Percentiles rank a stretch among this genome's conserved stretches.
phyloP scores from a whole-genome alignment of 805 yeast genomes.

The Pichia gijzeniarum region DNA sequence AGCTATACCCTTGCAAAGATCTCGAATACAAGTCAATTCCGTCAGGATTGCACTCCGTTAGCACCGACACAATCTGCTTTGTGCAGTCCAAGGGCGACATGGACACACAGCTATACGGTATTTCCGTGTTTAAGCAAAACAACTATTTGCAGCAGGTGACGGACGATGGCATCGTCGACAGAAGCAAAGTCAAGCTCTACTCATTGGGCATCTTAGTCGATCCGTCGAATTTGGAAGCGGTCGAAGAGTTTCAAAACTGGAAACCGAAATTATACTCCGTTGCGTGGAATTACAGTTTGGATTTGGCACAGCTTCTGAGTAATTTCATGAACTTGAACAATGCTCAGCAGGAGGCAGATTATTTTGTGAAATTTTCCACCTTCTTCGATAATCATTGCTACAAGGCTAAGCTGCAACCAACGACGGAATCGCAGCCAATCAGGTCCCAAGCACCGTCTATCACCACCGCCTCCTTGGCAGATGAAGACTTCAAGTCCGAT shows the following conservation, averaged over 20 bases:
- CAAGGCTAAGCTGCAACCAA: constrained; percentile 2
- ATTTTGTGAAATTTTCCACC: constrained; percentile 1
- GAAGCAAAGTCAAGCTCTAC: constrained; percentile 50
- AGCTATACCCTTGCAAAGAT: constrained; percentile 30
- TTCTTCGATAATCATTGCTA: constrained; percentile 1
- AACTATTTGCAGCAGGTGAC: constrained; percentile 12
- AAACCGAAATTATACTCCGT: constrained; percentile 35
- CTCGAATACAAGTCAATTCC: constrained; percentile 64
- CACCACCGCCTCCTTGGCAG: constrained; percentile 13
- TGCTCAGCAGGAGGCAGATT: constrained; percentile 15
- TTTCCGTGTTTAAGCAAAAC: constrained; percentile 46
- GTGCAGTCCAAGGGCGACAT: constrained; percentile 25
- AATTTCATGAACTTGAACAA: constrained; percentile 22
- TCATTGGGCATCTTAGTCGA: constrained; percentile 58
- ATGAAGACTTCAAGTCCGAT: constrained; percentile 21
- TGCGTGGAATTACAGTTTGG: constrained; percentile 39
- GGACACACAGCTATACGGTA: constrained; percentile 36
- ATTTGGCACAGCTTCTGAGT: constrained; percentile 28
- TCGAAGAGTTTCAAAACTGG: constrained; percentile 27
- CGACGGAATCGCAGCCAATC: not conserved
- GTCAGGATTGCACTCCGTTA: constrained; percentile 55
- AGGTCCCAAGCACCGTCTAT: constrained; percentile 13
- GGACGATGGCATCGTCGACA: constrained; percentile 23
- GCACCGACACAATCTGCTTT: constrained; percentile 49
- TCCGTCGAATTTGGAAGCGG: constrained; percentile 25